Conservation (phyloP, 306 rosid species). For the Crataegus laevigata region DNA sequence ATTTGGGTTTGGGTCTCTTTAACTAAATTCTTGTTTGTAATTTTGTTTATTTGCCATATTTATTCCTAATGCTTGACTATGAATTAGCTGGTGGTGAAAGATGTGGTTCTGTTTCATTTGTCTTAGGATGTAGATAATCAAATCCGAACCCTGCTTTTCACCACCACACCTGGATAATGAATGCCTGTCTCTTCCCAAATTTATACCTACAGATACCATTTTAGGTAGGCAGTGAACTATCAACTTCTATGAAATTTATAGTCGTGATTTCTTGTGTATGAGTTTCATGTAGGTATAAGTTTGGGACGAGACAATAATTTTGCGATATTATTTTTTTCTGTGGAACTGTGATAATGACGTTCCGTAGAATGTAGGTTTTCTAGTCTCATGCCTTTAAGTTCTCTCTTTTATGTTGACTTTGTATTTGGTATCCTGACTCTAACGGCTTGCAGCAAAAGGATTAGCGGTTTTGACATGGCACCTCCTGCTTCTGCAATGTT, state of each 20-base stretch:
- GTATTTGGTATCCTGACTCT: constrained; percentile 28
- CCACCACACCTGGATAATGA: neutral
- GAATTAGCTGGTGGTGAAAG: neutral
- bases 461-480: constrained; percentile 98
- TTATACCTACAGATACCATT: neutral
- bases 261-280: neutral
- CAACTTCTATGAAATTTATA: neutral
- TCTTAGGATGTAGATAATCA: neutral
- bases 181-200: neutral
- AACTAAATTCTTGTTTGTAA: neutral
- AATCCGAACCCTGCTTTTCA: neutral
- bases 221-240: neutral
- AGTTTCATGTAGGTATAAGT: neutral
- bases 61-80: neutral
- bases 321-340: too few relatives aligned
- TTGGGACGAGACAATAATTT: neutral
- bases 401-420: neutral
- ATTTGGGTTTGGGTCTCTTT: neutral
- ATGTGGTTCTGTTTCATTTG: neutral
- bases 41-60: neutral
- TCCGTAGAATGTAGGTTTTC: neutral
- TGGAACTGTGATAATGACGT: neutral
- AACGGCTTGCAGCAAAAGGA: constrained; percentile 76
- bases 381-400: neutral
- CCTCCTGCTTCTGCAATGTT: constrained; percentile 88